Conservation (phyloP, 768 basidiomycete species). For the Mycena galopus region DNA sequence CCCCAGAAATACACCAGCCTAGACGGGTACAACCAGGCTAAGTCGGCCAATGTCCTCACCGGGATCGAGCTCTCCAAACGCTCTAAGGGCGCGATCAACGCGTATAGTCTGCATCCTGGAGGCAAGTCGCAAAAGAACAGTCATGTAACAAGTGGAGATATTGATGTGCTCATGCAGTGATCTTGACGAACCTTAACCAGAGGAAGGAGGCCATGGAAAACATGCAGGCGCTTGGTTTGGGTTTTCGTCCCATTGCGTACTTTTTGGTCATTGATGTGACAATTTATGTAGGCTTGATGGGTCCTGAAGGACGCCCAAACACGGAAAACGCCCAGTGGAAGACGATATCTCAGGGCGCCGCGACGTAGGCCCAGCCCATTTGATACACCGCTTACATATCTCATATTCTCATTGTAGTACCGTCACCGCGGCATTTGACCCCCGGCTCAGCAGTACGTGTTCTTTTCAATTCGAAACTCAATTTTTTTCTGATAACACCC, state of each 20-base stretch:
- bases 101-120: slow-evolving; percentile 29
- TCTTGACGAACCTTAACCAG: neutral
- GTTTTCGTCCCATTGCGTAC: neutral
- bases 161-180: neutral
- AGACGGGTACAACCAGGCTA: neutral
- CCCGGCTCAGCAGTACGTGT: slow-evolving; percentile 4
- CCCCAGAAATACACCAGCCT: neutral
- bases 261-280: neutral
- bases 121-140: neutral
- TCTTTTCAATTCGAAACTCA: neutral
- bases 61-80: slow-evolving; percentile 16
- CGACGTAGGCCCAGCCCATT: slow-evolving; percentile 5
- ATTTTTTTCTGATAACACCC: neutral
- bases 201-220: neutral
- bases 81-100: slow-evolving; percentile 1
- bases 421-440: too few species aligned
- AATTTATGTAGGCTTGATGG: neutral
- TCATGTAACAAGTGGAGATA: neutral
- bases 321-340: slow-evolving; percentile 1
- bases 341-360: slow-evolving; percentile 23
- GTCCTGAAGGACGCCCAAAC: neutral
- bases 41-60: slow-evolving; percentile 17
- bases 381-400: neutral
- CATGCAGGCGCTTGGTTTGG: neutral
- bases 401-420: neutral